Conservation (phyloP, 805 yeast species). For the Yamadazyma endophytica region DNA sequence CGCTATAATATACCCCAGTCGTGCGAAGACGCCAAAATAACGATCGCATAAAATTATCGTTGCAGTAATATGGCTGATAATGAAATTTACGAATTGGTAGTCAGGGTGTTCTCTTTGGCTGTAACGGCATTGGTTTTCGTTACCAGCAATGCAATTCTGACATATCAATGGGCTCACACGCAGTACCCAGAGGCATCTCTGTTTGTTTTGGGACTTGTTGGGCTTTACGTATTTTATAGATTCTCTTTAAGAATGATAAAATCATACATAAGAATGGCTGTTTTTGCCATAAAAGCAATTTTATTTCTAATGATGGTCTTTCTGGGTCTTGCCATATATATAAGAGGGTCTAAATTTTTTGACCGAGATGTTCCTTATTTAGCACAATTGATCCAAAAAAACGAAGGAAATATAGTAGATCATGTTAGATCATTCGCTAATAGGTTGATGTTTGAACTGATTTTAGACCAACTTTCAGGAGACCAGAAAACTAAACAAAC, state of each 20-base stretch:
- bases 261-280: constrained; percentile 19
- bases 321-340: constrained; percentile 15
- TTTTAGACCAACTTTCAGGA: constrained; percentile 1
- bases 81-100: constrained; percentile 9
- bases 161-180: constrained; percentile 9
- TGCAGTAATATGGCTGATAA: constrained; percentile 2
- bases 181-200: constrained; percentile 18
- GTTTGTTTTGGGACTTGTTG: constrained; percentile 10
- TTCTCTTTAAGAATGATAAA: constrained; percentile 12
- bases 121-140: constrained; percentile 12
- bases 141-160: constrained; percentile 10
- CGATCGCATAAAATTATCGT: neutral
- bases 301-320: constrained; percentile 13
- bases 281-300: constrained; percentile 15
- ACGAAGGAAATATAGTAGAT: constrained; percentile 6
- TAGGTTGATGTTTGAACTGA: constrained; percentile 3
- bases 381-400: constrained; percentile 2
- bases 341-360: constrained; percentile 21
- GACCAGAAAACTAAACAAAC: neutral
- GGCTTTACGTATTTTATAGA: constrained; percentile 16
- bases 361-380: constrained; percentile 13
- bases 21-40: neutral
- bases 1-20: neutral
- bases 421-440: constrained; percentile 4
- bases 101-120: constrained; percentile 5